These are phyloP conservation scores for Claviceps sp. DNA, from an alignment of 2,329 filamentous ascomycete species.

Conservation along the genomic window DNA sequence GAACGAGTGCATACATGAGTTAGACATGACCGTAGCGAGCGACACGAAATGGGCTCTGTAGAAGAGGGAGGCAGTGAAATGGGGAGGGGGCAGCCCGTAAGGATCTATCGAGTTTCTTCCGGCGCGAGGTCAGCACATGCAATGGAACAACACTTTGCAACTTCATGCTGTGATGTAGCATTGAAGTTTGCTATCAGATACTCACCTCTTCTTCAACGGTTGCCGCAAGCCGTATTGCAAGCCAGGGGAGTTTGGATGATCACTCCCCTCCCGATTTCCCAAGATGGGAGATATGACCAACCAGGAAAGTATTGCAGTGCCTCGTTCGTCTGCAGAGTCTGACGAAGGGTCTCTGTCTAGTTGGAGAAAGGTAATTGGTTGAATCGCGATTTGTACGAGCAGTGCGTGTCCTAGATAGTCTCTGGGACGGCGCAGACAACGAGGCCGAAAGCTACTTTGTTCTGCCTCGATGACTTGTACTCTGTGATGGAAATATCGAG, in stretches of 20 bases:
- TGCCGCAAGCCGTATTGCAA: too few species aligned
- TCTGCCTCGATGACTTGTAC: too few species aligned
- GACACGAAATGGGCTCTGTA: background rate
- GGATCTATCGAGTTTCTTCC: background rate
- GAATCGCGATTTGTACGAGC: too few species aligned
- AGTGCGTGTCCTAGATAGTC: background rate
- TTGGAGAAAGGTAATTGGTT: too few species aligned
- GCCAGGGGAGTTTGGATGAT: too few species aligned
- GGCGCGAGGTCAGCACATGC: background rate
- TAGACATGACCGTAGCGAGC: conserved; percentile 28
- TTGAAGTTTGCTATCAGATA: background rate
- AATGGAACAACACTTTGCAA: background rate
- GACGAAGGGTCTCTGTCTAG: too few species aligned
- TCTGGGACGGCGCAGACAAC: background rate
- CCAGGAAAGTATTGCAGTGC: too few species aligned
- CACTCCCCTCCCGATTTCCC: too few species aligned
- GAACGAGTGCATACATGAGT: conserved; percentile 48
- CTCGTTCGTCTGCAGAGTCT: too few species aligned
- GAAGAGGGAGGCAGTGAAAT: background rate
- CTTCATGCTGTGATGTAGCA: too few species aligned
- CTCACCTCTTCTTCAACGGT: background rate
- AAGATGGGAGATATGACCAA: too few species aligned
- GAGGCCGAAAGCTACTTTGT: background rate
- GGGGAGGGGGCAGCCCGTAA: background rate
- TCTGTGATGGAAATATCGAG: too few species aligned